Conservation (phyloP, 768 basidiomycete species). For the Rhodotorula taiwanensis region DNA sequence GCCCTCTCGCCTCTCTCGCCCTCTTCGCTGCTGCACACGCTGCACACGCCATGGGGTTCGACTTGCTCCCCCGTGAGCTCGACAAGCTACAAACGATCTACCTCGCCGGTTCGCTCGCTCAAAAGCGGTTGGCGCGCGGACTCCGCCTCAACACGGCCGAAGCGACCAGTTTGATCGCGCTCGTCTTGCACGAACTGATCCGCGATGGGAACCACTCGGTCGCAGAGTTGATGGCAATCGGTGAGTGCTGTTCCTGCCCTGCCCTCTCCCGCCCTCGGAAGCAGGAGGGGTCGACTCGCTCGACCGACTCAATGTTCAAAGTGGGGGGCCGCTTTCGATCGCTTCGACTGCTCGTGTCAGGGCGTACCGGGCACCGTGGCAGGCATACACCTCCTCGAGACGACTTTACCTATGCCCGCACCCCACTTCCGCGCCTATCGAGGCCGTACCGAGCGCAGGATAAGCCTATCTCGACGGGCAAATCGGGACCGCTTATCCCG, state of each 20-base stretch:
- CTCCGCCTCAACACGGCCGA: conserved; percentile 78
- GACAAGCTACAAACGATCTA: conserved; percentile 64
- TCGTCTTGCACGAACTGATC: conserved; percentile 87
- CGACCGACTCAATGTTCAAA: too few relatives aligned
- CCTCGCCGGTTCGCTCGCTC: conserved; percentile 79
- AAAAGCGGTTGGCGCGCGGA: conserved; percentile 91
- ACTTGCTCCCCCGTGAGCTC: conserved; percentile 65
- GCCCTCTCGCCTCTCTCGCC: too few relatives aligned
- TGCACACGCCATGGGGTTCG: conserved; percentile 49
- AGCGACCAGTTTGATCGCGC: conserved; percentile 79
- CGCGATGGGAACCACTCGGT: conserved; percentile 83
- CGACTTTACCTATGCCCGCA: too few relatives aligned
- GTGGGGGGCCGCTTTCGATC: not conserved
- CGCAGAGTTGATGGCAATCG: conserved; percentile 73
- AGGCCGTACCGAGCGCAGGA: too few relatives aligned
- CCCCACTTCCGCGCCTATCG: too few relatives aligned
- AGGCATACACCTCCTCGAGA: too few relatives aligned
- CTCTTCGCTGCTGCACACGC: not conserved
- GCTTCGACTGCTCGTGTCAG: not conserved
- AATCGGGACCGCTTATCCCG: too few relatives aligned
- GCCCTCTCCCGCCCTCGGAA: too few relatives aligned
- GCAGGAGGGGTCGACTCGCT: too few relatives aligned
- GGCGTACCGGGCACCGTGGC: too few relatives aligned
- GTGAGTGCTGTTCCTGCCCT: conserved; percentile 9
- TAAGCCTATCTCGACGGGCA: too few relatives aligned